phyloP scores from a whole-genome alignment of 2,329 filamentous ascomycete genomes.

The Byssochlamys sp. region DNA sequence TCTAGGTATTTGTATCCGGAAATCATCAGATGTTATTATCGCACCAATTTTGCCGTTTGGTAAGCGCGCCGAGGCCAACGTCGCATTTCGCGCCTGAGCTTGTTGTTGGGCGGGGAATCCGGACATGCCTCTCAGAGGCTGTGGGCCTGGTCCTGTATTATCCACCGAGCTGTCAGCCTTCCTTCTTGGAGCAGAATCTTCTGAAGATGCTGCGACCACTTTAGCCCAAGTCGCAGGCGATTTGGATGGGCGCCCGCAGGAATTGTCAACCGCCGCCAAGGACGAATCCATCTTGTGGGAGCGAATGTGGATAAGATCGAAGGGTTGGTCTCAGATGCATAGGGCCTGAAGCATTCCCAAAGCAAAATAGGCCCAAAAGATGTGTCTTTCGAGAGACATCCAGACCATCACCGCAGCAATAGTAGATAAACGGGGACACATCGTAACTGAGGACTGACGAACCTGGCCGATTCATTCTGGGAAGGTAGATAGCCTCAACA shows the following conservation, averaged over 20 bases:
- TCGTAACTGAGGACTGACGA: constrained; percentile 23
- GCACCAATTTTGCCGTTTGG: constrained; percentile 48
- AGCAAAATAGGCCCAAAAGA: neutral
- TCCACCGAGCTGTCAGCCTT: constrained; percentile 7
- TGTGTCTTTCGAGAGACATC: neutral
- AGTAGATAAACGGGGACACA: constrained; percentile 11
- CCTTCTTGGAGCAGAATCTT: neutral
- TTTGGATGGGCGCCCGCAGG: neutral
- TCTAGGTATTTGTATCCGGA: constrained; percentile 2
- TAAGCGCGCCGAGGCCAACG: constrained; percentile 40
- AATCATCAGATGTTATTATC: constrained; percentile 5
- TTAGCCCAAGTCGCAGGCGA: constrained; percentile 2
- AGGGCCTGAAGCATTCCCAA: neutral
- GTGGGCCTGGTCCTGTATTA: constrained; percentile 38
- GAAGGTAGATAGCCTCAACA: constrained; percentile 6
- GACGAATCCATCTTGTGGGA: neutral
- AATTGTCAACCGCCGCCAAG: neutral
- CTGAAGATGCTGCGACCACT: neutral
- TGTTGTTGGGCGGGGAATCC: constrained; percentile 46
- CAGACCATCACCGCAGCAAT: constrained; percentile 6
- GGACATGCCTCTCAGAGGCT: constrained; percentile 44
- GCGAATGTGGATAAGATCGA: neutral
- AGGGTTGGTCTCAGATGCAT: neutral
- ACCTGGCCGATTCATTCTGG: constrained; percentile 43
- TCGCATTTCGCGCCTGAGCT: constrained; percentile 37